Evolutionary conservation across 495 filamentous ascomycete species (phyloP).

Genomic region (Glarea lozoyensis): DNA sequence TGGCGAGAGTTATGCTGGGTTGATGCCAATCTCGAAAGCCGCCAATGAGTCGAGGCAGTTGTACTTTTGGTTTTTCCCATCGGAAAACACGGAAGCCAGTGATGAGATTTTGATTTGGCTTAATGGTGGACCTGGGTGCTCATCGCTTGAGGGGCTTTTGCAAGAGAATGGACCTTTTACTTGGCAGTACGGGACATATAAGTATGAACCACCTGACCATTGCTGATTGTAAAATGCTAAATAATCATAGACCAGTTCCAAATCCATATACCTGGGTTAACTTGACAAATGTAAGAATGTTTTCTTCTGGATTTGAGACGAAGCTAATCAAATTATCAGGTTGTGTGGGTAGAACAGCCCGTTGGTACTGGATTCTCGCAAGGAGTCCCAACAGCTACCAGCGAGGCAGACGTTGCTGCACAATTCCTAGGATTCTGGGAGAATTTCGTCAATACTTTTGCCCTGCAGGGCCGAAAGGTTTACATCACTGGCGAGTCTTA

Average conservation of each 20-base stretch:
- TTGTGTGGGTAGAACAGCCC: conserved; percentile 70
- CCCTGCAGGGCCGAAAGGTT: conserved; percentile 50
- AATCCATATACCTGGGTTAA: conserved; percentile 67
- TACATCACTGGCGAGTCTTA: conserved; percentile 66
- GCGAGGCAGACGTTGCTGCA: conserved; percentile 53
- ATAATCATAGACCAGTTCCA: conserved; percentile 33
- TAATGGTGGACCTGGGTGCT: conserved; percentile 65
- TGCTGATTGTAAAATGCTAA: neutral
- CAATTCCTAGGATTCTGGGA: conserved; percentile 67
- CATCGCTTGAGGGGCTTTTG: conserved; percentile 57
- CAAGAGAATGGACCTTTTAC: conserved; percentile 72
- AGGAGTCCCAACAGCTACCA: conserved; percentile 49
- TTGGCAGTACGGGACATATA: conserved; percentile 61
- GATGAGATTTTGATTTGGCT: conserved; percentile 70
- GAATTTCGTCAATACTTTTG: conserved; percentile 61
- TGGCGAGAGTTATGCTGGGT: conserved; percentile 68
- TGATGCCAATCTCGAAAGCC: conserved; percentile 48
- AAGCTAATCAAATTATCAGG: too few relatives aligned
- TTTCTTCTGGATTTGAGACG: too few relatives aligned
- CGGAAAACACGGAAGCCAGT: conserved; percentile 40
- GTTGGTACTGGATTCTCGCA: conserved; percentile 67
- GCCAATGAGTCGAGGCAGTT: conserved; percentile 44
- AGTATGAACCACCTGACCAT: conserved; percentile 6
- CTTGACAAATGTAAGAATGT: conserved; percentile 67
- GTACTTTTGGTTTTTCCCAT: conserved; percentile 77